These are phyloP conservation scores for Aspergillus bertholletiae DNA, from an alignment of 495 filamentous ascomycete genomes.

Conservation along the genomic window DNA sequence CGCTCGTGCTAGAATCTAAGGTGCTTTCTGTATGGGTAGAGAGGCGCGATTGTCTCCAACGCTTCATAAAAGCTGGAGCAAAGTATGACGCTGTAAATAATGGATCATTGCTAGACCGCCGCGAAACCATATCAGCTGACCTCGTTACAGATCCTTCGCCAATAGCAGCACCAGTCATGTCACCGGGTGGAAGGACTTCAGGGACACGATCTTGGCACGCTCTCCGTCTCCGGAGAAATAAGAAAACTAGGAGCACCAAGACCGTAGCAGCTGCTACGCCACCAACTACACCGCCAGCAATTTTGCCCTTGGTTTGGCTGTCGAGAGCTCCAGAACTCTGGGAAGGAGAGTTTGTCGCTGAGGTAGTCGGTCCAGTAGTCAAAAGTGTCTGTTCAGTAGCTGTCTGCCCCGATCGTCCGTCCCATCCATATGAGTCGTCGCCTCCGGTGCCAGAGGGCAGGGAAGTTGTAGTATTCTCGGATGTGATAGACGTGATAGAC, in stretches of 20 bases:
- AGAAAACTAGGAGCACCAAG: constrained; percentile 47
- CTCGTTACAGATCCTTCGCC: constrained; percentile 7
- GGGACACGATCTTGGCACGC: constrained; percentile 14
- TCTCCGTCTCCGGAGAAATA: constrained; percentile 49
- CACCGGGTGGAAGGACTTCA: constrained; percentile 22
- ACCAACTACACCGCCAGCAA: constrained; percentile 66
- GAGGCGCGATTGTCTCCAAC: constrained; percentile 35
- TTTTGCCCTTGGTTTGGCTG: constrained; percentile 25
- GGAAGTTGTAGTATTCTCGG: background rate
- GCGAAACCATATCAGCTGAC: constrained; percentile 39
- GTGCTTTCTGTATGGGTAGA: constrained; percentile 44
- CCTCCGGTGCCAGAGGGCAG: background rate
- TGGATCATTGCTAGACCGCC: constrained; percentile 52
- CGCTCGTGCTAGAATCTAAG: constrained; percentile 32
- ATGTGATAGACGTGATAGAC: background rate
- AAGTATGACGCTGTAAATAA: constrained; percentile 54
- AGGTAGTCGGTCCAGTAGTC: background rate
- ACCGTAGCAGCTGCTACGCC: constrained; percentile 59
- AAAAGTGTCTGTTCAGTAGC: constrained; percentile 1
- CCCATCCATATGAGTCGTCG: background rate
- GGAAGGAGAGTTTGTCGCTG: constrained; percentile 5
- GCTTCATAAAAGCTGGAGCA: constrained; percentile 42
- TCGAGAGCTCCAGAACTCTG: constrained; percentile 2
- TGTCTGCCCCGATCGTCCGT: constrained; percentile 2
- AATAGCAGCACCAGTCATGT: constrained; percentile 6